Base-by-base conservation (phyloP, 805 yeast genomes). In the Kodamaea kaohsiungensis region DNA sequence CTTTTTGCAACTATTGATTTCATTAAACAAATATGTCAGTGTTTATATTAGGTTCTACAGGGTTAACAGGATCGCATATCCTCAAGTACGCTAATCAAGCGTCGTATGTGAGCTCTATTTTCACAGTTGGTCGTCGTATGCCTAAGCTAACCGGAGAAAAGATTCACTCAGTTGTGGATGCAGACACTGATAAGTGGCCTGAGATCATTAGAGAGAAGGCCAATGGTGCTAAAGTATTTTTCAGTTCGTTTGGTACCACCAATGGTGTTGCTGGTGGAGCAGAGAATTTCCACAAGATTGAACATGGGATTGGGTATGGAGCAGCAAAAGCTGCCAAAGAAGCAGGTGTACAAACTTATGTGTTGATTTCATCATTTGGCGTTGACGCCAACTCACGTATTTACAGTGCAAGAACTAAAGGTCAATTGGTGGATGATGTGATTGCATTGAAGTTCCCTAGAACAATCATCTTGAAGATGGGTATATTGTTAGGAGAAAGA, bases 401-500 rank as follows among this genome's bases (percentile, higher is more conserved):
- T 43, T 78, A 85, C 2, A 91, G 90, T 62, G 49, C 82, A 46
- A 77, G 77, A 60, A 77, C 87, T 69, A 91, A 91, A 66, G 97
- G 96, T 27, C 81, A 85, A 49, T 74, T 88, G 48, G 97, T 91
- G 65, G 80, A 84, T 45, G 90, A 83, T 48, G 72, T 91, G 7
- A 69, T 76, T 46, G 84, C 73, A 0, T 73, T 91, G 53, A 79
- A 76, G 25, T 91, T 90, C 68, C 86, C 85, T n/a, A 76, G 83
- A 52, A 84, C 91, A 1, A 80, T 90, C 51, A 87, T 91, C 56
- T 68, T 91, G 53, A 79, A 89, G 63, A 97, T 97, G 0, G 97
- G 97, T 12, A 67, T 76, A 0, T 71, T 91, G 38, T 61, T 89
- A 6, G 96, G 96, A 2, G 79, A 81, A 30, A 75, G 96, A 62